These are phyloP conservation scores for Cupressus sempervirens DNA, from an alignment of 75 land plant species.

Conservation along the genomic window DNA sequence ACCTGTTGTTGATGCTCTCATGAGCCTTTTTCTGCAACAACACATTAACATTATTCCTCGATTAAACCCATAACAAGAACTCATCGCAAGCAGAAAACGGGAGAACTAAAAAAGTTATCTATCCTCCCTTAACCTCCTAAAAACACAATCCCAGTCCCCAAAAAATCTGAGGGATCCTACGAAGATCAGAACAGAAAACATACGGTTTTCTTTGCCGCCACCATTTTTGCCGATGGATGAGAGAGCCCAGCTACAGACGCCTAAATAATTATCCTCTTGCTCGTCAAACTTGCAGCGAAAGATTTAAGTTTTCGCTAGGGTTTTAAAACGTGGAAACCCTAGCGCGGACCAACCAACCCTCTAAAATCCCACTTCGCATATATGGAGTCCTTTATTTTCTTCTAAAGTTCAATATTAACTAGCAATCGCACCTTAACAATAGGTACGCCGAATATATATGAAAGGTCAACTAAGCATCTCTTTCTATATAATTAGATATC, in stretches of 20 bases:
- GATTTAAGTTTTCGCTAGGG: neutral
- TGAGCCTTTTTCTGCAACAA: constrained; percentile 42
- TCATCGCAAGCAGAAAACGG: neutral
- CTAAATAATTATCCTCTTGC: neutral
- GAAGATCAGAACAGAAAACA: neutral
- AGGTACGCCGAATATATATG: no score
- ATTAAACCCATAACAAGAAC: neutral
- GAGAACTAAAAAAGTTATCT: neutral
- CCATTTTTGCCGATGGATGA: neutral
- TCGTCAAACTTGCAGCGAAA: neutral
- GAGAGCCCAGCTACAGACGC: neutral
- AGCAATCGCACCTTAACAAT: no score
- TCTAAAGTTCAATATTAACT: no score
- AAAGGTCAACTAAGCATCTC: no score
- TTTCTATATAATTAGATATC: no score
- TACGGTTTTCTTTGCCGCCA: constrained; percentile 9
- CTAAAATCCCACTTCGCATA: no score
- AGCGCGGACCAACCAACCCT: neutral
- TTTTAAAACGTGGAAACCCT: neutral
- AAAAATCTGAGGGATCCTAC: neutral
- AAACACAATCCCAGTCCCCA: neutral
- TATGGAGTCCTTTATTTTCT: no score
- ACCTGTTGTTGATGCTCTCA: constrained; percentile 45
- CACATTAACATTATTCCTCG: neutral
- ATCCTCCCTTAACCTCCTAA: no score